Base-by-base conservation (phyloP, 2,329 filamentous ascomycete species). In the Trichophyton simii region DNA sequence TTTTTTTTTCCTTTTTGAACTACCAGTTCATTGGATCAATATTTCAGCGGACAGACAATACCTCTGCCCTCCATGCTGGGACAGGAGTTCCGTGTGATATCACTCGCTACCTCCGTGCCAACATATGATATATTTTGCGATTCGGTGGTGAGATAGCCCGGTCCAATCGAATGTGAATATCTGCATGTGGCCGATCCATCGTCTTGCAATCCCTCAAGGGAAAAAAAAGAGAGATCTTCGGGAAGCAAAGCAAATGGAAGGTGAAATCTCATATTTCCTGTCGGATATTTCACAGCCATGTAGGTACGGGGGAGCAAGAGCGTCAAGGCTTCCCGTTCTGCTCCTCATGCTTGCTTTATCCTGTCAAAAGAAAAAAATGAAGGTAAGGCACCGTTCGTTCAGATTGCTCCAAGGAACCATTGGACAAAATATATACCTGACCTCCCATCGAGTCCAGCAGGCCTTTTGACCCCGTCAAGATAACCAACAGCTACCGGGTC, bases 131-230 rank as follows among this genome's bases (percentile, higher is more conserved):
- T 31, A 57, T 61, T 61, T 54, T 54, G 50, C 50, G 50, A 61
- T 55, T 57, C 42, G 38, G 41, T 64, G 67, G 65, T 64, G 66
- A 72, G 70, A 68, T 72, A 70, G 71, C 69, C 65, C 66, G 11
- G 67, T 71, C 67, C 66, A 65, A 65, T 66, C 63, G 62, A 62
- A 46, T 59, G 63, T 58, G 63, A 63, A 64, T 67, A 60, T 63
- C 62, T 67, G 67, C 66, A 68, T 67, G 63, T 65, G 63, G 67
- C 61, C 65, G 63, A 65, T 66, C 63, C 61, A 54, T 61, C 36
- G 22, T 28, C 55, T 41, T 41, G 55, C 55, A 8, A 25, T 15
- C 38, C 36, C 20, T 36, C 5, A 59, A 59, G 54, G 42, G 22
- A n/a, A 42, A 28, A 28, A 31, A 31, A 7, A 31, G 28, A 31